Base-by-base conservation (phyloP, 108 stramenopile species). In the Cyclotella baltica region DNA sequence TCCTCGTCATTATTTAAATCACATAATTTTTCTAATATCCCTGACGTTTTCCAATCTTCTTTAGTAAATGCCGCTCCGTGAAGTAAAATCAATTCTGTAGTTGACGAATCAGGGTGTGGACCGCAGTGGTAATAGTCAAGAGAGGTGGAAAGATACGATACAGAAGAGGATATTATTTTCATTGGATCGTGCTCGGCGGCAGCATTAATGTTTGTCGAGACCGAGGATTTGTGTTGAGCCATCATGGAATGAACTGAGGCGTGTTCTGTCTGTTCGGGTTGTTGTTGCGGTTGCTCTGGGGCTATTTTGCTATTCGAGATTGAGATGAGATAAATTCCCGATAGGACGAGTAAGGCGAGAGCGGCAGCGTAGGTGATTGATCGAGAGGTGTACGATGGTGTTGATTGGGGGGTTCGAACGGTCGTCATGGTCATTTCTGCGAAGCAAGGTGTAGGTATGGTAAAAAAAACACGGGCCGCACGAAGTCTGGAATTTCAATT, bases 41-140 rank as follows among this genome's bases (percentile, higher is more conserved):
- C 89, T 1, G 78, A 83, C 10, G 73, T 76, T 73, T 84, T 88
- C 93, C 93, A 94, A 75, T 92, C 76, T 77, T 91, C 89, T 72
- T 92, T 94, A 15, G 90, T 86, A 51, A 94, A 94, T 52, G 63
- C 61, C 37, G 90, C 75, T 19, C 91, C 93, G 73, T 94, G 93
- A 25, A 94, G 72, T 6, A 94, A 47, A 8, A 94, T 68, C n/a
- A 91, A 16, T 73, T 88, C 83, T 5, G 72, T 76, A 25, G 59
- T 51, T 19, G 47, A 51, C 8, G 34, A 18, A 58, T 56, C 38
- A 34, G 57, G 67, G 9, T 36, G 34, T 0, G 78, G 83, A 20
- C 83, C 83, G 27, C 83, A 84, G 33, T 80, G 78, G 47, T 77
- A 84, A 28, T 77, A 84, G 4, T 34, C 30, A 52, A 34, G 52